These are phyloP conservation scores for Isabelozyma pseudorhagii DNA, from an alignment of 805 yeast species.

Conservation along the genomic window DNA sequence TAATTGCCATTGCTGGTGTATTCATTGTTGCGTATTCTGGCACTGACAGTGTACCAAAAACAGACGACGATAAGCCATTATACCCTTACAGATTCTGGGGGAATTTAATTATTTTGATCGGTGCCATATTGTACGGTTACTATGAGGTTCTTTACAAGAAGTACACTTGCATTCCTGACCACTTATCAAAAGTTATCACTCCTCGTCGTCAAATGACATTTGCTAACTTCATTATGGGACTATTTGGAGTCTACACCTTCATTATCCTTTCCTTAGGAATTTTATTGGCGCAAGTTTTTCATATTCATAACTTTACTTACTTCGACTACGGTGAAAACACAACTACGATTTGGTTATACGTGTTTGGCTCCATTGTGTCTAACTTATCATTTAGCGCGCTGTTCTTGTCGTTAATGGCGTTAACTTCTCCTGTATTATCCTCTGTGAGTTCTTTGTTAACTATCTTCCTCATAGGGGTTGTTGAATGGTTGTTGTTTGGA, in stretches of 20 bases:
- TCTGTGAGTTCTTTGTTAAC: conserved; percentile 69
- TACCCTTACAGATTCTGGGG: conserved; percentile 68
- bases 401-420: conserved; percentile 73
- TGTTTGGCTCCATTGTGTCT: conserved; percentile 53
- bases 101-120: conserved; percentile 64
- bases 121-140: conserved; percentile 76
- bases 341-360: conserved; percentile 40
- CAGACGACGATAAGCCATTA: conserved; percentile 13
- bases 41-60: conserved; percentile 14
- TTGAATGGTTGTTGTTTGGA: conserved; percentile 69
- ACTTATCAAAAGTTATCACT: conserved; percentile 38
- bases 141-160: conserved; percentile 83
- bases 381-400: conserved; percentile 69
- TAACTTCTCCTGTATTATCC: conserved; percentile 82
- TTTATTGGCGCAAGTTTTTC: conserved; percentile 47
- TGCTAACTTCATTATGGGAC: conserved; percentile 71
- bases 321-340: conserved; percentile 43
- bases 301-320: conserved; percentile 55
- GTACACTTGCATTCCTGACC: conserved; percentile 68
- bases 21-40: conserved; percentile 74
- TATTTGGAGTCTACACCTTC: conserved; percentile 60
- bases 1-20: conserved; percentile 72
- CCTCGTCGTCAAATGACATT: conserved; percentile 73
- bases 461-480: conserved; percentile 73
- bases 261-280: conserved; percentile 47